phyloP scores from a whole-genome alignment of 2,329 filamentous ascomycete species.

The Arthrobotrys pseudoclavata region DNA sequence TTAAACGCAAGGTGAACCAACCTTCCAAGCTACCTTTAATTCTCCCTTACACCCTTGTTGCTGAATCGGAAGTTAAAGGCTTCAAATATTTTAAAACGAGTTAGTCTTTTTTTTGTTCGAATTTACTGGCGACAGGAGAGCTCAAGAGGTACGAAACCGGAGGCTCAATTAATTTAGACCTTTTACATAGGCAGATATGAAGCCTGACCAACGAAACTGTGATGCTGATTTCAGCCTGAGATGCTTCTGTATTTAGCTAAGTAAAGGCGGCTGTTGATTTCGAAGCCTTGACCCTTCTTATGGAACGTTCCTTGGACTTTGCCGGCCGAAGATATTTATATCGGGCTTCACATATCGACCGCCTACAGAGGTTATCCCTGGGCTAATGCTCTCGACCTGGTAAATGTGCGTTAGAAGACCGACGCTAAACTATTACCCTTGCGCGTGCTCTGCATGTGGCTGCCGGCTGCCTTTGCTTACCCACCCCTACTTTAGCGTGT shows the following conservation, averaged over 20 bases:
- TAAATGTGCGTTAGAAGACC: slow-evolving; percentile 38
- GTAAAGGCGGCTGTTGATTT: slow-evolving; percentile 21
- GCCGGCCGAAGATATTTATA: slow-evolving; percentile 38
- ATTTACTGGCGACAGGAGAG: slow-evolving; percentile 43
- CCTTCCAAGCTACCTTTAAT: slow-evolving; percentile 38
- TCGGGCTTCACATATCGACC: slow-evolving; percentile 22
- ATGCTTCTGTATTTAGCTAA: slow-evolving; percentile 21
- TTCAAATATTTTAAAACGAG: slow-evolving; percentile 23
- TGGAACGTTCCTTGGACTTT: slow-evolving; percentile 58
- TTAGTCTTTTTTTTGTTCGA: slow-evolving; percentile 15
- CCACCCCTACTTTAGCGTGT: slow-evolving; percentile 47
- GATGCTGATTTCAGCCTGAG: slow-evolving; percentile 47
- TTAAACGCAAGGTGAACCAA: slow-evolving; percentile 59
- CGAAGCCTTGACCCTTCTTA: slow-evolving; percentile 28
- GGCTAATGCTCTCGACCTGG: slow-evolving; percentile 32
- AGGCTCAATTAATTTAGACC: slow-evolving; percentile 20
- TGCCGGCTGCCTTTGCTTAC: slow-evolving; percentile 56
- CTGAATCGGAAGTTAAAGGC: slow-evolving; percentile 44
- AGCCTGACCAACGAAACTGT: slow-evolving; percentile 22
- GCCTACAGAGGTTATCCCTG: slow-evolving; percentile 38
- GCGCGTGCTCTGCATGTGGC: slow-evolving; percentile 40
- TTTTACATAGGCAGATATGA: slow-evolving; percentile 32
- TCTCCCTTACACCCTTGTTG: slow-evolving; percentile 36
- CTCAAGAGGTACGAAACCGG: slow-evolving; percentile 30
- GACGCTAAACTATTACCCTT: slow-evolving; percentile 19